A percentile compares a stretch with the other conserved stretches of the same genome.
These are phyloP conservation scores for Suillus alpinus DNA, from an alignment of 768 basidiomycete genomes.

Conservation along the genomic window DNA sequence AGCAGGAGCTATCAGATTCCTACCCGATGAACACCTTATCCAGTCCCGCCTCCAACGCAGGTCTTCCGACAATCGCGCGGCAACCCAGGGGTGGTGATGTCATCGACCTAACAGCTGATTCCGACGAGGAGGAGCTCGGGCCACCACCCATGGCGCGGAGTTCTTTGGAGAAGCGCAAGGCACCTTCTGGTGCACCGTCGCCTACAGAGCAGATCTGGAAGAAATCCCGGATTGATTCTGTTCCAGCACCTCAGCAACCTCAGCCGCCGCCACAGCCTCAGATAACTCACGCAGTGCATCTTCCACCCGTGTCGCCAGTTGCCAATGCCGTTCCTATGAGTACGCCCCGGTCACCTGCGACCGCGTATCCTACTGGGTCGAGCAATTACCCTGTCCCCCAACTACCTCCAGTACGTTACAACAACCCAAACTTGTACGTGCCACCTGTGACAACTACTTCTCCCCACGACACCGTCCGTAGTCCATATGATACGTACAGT, in stretches of 20 bases:
- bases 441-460: slow-evolving; percentile 3
- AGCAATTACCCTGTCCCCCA: slow-evolving; percentile 20
- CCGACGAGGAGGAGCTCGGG: slow-evolving; percentile 63
- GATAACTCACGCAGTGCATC: slow-evolving; percentile 7
- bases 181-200: slow-evolving; percentile 45
- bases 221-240: slow-evolving; percentile 45
- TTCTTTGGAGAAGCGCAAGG: slow-evolving; percentile 58
- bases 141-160: slow-evolving; percentile 15
- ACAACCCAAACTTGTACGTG: slow-evolving; percentile 15
- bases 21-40: slow-evolving; percentile 45
- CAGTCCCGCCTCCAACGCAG: slow-evolving; percentile 28
- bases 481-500: slow-evolving; percentile 23
- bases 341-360: slow-evolving; percentile 9
- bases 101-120: slow-evolving; percentile 83
- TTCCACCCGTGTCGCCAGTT: slow-evolving; percentile 27
- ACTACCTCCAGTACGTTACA: slow-evolving; percentile 28
- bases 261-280: slow-evolving; percentile 3
- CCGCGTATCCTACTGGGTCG: slow-evolving; percentile 13
- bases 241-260: slow-evolving; percentile 10
- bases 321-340: neutral
- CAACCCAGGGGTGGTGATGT: slow-evolving; percentile 47
- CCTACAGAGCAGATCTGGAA: slow-evolving; percentile 75
- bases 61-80: slow-evolving; percentile 21
- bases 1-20: slow-evolving; percentile 71
- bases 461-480: slow-evolving; percentile 20